Percentiles rank a stretch among this genome's conserved stretches.
Evolutionary conservation across 139 green algal species (phyloP).

Genomic region (Parachlorella kessleri): DNA sequence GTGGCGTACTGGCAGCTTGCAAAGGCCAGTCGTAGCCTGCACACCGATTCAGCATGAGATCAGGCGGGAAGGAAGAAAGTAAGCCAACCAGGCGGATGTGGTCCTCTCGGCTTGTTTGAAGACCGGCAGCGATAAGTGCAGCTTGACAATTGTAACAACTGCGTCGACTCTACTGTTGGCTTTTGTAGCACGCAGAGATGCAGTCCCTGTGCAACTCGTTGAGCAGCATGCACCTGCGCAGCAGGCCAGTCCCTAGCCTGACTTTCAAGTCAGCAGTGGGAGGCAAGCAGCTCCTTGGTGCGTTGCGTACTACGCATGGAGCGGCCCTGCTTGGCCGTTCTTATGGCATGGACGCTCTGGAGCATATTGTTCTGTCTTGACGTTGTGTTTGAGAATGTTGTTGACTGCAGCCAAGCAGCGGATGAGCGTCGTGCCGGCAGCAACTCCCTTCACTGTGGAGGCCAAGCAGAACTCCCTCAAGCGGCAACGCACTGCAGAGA

Average conservation of each 20-base stretch:
- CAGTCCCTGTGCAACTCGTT: constrained; percentile 27
- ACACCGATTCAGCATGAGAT: too few relatives aligned
- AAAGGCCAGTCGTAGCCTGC: too few relatives aligned
- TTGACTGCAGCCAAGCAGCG: constrained; percentile 12
- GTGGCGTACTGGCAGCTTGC: too few relatives aligned
- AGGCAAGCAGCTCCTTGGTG: constrained; percentile 23
- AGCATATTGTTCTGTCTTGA: not conserved
- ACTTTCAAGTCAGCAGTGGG: constrained; percentile 14
- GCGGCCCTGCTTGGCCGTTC: not conserved
- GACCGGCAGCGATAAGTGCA: too few relatives aligned
- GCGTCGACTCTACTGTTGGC: too few relatives aligned
- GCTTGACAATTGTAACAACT: too few relatives aligned
- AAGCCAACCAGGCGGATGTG: too few relatives aligned
- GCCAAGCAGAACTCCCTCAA: constrained; percentile 61
- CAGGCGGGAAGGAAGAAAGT: too few relatives aligned
- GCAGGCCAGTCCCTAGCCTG: not conserved
- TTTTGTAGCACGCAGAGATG: too few relatives aligned
- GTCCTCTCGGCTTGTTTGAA: too few relatives aligned
- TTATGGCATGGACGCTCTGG: too few relatives aligned
- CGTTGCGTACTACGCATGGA: not conserved
- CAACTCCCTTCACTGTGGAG: constrained; percentile 21
- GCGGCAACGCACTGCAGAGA: constrained; percentile 61
- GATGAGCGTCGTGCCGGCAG: constrained; percentile 2
- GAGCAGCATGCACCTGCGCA: constrained; percentile 8
- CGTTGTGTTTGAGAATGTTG: not conserved